Evolutionary conservation across 1,284 basidiomycete species (phyloP).

Genomic region (Singerocomus rubriflavus): DNA sequence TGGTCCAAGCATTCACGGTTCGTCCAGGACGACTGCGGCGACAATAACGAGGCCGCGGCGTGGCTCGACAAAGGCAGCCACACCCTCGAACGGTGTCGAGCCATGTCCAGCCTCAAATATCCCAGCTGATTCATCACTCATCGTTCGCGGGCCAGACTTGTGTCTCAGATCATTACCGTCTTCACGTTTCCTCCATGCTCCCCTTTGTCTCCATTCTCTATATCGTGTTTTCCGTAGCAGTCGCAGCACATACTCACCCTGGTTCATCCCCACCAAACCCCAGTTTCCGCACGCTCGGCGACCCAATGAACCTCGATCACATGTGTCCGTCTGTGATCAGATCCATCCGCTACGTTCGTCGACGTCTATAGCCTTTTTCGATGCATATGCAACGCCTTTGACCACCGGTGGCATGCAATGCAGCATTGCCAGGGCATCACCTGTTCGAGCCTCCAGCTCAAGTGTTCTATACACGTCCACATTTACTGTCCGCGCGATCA

Average conservation of each 20-base stretch:
- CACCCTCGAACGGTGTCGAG: background rate
- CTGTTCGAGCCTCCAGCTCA: conserved; percentile 9
- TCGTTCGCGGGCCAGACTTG: conserved; percentile 4
- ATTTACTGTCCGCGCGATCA: conserved; percentile 10
- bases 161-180: conserved; percentile 20
- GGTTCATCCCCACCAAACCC: conserved; percentile 14
- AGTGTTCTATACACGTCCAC: conserved; percentile 2
- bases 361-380: background rate
- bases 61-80: background rate
- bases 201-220: conserved; percentile 20
- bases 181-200: conserved; percentile 21
- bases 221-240: conserved; percentile 12
- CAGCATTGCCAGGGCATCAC: conserved; percentile 12
- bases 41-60: conserved; percentile 1
- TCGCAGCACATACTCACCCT: conserved; percentile 7
- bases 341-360: conserved; percentile 10
- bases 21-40: conserved; percentile 3
- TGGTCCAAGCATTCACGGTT: background rate
- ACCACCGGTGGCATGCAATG: conserved; percentile 12
- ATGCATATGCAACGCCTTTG: conserved; percentile 7
- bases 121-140: conserved; percentile 5
- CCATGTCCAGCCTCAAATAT: background rate
- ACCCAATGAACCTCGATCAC: conserved; percentile 4
- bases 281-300: conserved; percentile 6
- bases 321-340: conserved; percentile 15